phyloP scores from a whole-genome alignment of 305 asterid species.

The Fraxinus angustifolia region DNA sequence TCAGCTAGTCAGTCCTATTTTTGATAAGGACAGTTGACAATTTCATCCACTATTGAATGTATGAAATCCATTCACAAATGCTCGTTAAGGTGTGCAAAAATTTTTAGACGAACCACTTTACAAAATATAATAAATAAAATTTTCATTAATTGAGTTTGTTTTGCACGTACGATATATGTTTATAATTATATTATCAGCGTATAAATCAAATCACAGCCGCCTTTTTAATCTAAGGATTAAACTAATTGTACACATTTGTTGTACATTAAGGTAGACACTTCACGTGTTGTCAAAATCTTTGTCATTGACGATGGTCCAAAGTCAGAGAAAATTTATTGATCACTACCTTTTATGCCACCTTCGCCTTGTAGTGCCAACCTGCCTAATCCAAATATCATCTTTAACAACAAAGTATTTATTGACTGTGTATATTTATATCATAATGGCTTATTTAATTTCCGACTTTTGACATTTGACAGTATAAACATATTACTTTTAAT shows the following conservation, averaged over 20 bases:
- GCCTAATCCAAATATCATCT: conserved; percentile 9
- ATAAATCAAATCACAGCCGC: background rate
- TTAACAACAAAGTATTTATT: background rate
- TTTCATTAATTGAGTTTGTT: too few relatives aligned
- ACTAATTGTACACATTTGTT: too few relatives aligned
- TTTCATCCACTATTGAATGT: background rate
- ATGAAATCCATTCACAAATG: background rate
- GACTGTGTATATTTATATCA: background rate
- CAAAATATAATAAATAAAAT: background rate
- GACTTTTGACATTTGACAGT: too few relatives aligned
- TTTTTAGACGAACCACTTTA: background rate
- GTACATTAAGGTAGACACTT: too few relatives aligned
- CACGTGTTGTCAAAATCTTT: too few relatives aligned
- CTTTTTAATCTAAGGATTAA: too few relatives aligned
- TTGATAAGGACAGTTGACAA: too few relatives aligned
- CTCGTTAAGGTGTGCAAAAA: background rate
- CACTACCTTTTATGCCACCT: background rate
- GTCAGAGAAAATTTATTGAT: too few relatives aligned
- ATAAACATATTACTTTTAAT: too few relatives aligned
- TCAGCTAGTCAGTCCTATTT: too few relatives aligned
- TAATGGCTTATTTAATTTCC: too few relatives aligned
- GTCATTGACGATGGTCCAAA: background rate
- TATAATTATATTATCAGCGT: background rate
- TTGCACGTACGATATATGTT: too few relatives aligned
- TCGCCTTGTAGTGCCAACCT: conserved; percentile 7